phyloP scores from a whole-genome alignment of 1,284 basidiomycete genomes.

The Rhodotorula glutinis region DNA sequence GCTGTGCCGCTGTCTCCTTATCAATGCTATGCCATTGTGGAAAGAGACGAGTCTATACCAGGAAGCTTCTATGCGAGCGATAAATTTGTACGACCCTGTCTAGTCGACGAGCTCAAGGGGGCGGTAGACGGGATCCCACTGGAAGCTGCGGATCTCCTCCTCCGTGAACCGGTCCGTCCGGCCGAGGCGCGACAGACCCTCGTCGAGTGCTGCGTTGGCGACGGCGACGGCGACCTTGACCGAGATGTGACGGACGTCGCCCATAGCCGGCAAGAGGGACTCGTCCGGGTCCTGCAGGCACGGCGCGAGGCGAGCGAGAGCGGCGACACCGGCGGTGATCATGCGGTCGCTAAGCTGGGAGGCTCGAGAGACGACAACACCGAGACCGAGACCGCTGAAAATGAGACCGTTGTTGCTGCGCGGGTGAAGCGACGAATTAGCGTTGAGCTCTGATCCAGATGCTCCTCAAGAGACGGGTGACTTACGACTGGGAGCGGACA shows the following conservation, averaged over 20 bases:
- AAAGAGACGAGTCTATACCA: too few species aligned
- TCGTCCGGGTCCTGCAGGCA: conserved; percentile 63
- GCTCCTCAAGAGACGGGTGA: too few species aligned
- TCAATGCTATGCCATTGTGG: too few species aligned
- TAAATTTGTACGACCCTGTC: too few species aligned
- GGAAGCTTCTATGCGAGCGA: too few species aligned
- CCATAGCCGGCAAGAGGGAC: conserved; percentile 67
- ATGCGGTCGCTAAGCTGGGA: conserved; percentile 65
- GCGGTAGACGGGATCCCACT: conserved; percentile 38
- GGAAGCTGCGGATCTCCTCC: conserved; percentile 22
- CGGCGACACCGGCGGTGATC: conserved; percentile 70
- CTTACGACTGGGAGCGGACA: too few species aligned
- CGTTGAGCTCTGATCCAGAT: too few species aligned
- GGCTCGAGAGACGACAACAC: conserved; percentile 57
- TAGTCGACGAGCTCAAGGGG: conserved; percentile 27
- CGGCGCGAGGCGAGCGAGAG: conserved; percentile 70
- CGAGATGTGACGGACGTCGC: conserved; percentile 64
- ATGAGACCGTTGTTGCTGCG: conserved; percentile 60
- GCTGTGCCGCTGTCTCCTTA: too few species aligned
- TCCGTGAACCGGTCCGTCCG: conserved; percentile 60
- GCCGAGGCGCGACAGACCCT: conserved; percentile 63
- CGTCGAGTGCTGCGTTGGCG: conserved; percentile 67
- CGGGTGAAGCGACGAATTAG: too few species aligned
- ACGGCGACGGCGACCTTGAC: conserved; percentile 75
- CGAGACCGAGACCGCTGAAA: conserved; percentile 59